A percentile compares a stretch with the other conserved stretches of the same genome.
Evolutionary conservation across 2,329 filamentous ascomycete species (phyloP).

Genomic region (Pseudodiploospora longispora): DNA sequence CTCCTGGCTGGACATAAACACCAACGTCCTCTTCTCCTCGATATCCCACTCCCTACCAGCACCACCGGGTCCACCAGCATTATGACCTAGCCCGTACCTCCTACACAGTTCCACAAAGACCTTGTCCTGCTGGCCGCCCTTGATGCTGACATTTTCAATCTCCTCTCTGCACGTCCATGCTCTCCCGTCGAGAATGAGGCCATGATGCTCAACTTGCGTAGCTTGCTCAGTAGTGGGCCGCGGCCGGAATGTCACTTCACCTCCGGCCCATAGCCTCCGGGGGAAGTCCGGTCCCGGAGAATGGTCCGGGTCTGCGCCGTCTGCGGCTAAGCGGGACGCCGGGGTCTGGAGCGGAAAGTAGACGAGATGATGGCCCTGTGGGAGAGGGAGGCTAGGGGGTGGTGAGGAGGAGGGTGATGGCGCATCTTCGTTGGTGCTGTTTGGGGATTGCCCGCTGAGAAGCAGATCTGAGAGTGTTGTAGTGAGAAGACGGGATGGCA

Average conservation of each 20-base stretch:
- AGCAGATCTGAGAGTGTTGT: slow-evolving; percentile 49
- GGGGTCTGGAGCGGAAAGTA: slow-evolving; percentile 72
- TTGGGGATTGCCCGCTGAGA: slow-evolving; percentile 22
- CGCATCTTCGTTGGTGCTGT: background rate
- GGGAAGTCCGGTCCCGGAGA: slow-evolving; percentile 64
- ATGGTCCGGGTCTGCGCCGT: slow-evolving; percentile 79
- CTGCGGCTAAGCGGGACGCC: slow-evolving; percentile 56
- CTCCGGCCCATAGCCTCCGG: slow-evolving; percentile 84
- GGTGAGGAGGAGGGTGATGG: slow-evolving; percentile 3
- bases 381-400: slow-evolving; percentile 27
- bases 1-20: slow-evolving; percentile 39
- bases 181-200: slow-evolving; percentile 31
- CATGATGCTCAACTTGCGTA: background rate
- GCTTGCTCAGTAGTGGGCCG: background rate
- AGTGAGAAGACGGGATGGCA: slow-evolving; percentile 56
- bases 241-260: slow-evolving; percentile 51
- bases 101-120: slow-evolving; percentile 45
- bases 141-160: slow-evolving; percentile 30
- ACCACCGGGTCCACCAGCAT: slow-evolving; percentile 6
- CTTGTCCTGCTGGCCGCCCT: slow-evolving; percentile 31
- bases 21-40: slow-evolving; percentile 41
- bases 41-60: slow-evolving; percentile 22
- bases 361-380: slow-evolving; percentile 70
- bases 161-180: slow-evolving; percentile 37
- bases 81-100: slow-evolving; percentile 29